These are phyloP conservation scores for Podospora appendiculata DNA, from an alignment of 495 filamentous ascomycete species.

Conservation along the genomic window DNA sequence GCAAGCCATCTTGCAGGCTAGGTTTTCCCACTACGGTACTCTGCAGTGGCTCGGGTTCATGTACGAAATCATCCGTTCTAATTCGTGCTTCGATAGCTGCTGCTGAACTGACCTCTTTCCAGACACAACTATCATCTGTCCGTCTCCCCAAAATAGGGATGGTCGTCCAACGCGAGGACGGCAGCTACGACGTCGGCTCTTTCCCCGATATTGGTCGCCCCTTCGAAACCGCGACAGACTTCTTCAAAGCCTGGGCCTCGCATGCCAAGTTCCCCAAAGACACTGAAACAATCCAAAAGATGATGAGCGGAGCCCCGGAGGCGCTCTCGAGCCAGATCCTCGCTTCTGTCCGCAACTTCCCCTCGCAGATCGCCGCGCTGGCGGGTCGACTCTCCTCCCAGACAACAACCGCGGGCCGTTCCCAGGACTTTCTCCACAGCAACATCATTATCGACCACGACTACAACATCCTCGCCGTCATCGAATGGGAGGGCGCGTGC, in stretches of 20 bases:
- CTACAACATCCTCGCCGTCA: slow-evolving; percentile 22
- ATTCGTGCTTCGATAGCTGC: no score
- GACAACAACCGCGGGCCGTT: no score
- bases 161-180: slow-evolving; percentile 3
- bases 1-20: no score
- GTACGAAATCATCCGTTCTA: neutral
- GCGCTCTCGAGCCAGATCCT: slow-evolving; percentile 1
- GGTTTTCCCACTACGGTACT: no score
- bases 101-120: no score
- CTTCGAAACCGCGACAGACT: slow-evolving; percentile 13
- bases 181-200: slow-evolving; percentile 10
- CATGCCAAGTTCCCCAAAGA: slow-evolving; percentile 5
- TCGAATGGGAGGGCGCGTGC: slow-evolving; percentile 29
- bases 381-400: no score
- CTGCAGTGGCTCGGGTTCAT: slow-evolving; percentile 6
- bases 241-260: slow-evolving; percentile 13
- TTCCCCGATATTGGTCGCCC: slow-evolving; percentile 17
- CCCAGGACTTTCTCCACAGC: slow-evolving; percentile 22
- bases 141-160: slow-evolving; percentile 12
- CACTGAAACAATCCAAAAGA: slow-evolving; percentile 1
- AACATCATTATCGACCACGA: slow-evolving; percentile 27
- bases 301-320: slow-evolving; percentile 1
- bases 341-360: slow-evolving; percentile 9
- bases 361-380: neutral
- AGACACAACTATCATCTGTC: slow-evolving; percentile 4